These are phyloP conservation scores for Coriolopsis trogii DNA, from an alignment of 1,284 basidiomycete species.

Conservation along the genomic window DNA sequence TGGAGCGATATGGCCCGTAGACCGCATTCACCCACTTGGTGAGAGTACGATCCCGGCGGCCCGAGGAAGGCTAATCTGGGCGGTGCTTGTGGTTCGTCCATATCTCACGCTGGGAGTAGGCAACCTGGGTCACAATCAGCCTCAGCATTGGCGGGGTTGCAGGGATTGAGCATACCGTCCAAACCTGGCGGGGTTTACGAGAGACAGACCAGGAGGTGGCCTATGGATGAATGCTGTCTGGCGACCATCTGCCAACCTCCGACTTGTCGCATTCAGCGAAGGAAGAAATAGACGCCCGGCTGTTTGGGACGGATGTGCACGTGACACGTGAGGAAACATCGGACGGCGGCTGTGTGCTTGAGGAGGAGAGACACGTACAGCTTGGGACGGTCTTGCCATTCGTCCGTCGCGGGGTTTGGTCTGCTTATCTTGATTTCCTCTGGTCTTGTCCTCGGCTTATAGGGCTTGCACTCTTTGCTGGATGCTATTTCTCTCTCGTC, in stretches of 20 bases:
- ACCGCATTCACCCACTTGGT: conserved; percentile 54
- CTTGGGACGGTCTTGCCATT: neutral
- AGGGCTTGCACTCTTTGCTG: conserved; percentile 16
- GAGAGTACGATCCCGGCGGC: conserved; percentile 76
- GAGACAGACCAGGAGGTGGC: too few relatives aligned
- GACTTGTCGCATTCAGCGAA: too few relatives aligned
- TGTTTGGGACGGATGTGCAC: neutral
- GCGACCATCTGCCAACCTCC: too few relatives aligned
- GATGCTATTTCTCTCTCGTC: conserved; percentile 25
- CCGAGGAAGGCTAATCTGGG: conserved; percentile 55
- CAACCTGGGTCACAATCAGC: neutral
- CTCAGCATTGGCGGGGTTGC: too few relatives aligned
- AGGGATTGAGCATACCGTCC: too few relatives aligned
- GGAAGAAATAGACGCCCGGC: neutral
- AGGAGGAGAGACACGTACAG: conserved; percentile 1
- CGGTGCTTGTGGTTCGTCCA: conserved; percentile 1
- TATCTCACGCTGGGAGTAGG: neutral
- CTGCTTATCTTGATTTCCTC: conserved; percentile 4
- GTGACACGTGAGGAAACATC: neutral
- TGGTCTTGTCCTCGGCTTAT: conserved; percentile 6
- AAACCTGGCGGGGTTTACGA: too few relatives aligned
- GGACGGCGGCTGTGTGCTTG: neutral
- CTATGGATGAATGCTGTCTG: too few relatives aligned
- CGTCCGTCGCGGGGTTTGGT: neutral
- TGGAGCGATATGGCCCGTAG: neutral